Evolutionary conservation across 2,329 filamentous ascomycete species (phyloP).

Genomic region (Lachnellula suecica): DNA sequence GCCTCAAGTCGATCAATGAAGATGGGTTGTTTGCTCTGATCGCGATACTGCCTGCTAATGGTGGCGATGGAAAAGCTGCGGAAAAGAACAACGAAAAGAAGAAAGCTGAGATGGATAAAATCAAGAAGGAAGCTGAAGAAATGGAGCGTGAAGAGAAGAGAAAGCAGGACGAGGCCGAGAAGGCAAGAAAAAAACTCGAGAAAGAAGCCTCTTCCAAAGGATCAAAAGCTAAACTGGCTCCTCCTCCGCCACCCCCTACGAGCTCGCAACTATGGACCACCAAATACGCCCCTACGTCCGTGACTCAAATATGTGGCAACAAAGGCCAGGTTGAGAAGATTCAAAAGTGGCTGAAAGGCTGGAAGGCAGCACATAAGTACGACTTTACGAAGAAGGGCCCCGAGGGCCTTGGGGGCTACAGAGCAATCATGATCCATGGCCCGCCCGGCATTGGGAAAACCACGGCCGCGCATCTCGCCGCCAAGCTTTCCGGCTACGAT

Average conservation of each 20-base stretch:
- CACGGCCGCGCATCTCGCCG: conserved; percentile 90
- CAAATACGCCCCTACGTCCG: conserved; percentile 86
- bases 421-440: conserved; percentile 93
- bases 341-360: conserved; percentile 81
- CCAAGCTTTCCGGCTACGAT: conserved; percentile 90
- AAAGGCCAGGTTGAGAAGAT: conserved; percentile 88
- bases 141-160: conserved; percentile 80
- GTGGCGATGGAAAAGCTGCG: conserved; percentile 84
- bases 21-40: conserved; percentile 89
- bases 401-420: conserved; percentile 79
- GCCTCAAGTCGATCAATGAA: conserved; percentile 91
- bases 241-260: conserved; percentile 40
- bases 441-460: conserved; percentile 98
- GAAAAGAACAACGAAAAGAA: conserved; percentile 84
- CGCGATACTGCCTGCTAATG: conserved; percentile 74
- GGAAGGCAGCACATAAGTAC: conserved; percentile 74
- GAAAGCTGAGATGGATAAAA: conserved; percentile 79
- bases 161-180: conserved; percentile 50
- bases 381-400: conserved; percentile 80
- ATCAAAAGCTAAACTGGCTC: conserved; percentile 37
- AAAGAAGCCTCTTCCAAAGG: conserved; percentile 33
- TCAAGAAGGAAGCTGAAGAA: conserved; percentile 75
- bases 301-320: conserved; percentile 93
- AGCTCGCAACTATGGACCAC: conserved; percentile 82
- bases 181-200: conserved; percentile 41